A percentile compares a stretch with the other conserved stretches of the same genome.
Evolutionary conservation across 1,139 yeast species (phyloP).

Genomic region (Geotrichum phurueaensis): DNA sequence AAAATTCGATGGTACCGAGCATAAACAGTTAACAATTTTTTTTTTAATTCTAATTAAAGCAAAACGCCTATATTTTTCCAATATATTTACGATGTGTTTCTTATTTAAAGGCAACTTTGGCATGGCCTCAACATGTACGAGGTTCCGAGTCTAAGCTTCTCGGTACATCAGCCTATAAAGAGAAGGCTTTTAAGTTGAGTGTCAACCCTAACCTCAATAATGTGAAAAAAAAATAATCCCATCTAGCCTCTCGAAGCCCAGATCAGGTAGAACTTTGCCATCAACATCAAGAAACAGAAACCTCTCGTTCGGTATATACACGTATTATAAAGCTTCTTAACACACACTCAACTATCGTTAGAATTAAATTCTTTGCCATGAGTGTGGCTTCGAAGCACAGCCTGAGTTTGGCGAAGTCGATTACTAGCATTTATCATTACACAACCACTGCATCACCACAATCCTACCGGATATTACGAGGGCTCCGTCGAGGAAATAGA

Average conservation of each 20-base stretch:
- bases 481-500: not conserved
- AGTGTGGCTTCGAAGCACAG: not conserved
- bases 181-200: too few species aligned
- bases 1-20: too few species aligned
- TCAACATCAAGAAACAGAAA: not conserved
- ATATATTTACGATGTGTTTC: too few species aligned
- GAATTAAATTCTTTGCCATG: not conserved
- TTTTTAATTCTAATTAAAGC: too few species aligned
- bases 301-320: not conserved
- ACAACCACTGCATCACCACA: not conserved
- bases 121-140: too few species aligned
- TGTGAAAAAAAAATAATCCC: not conserved
- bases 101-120: too few species aligned
- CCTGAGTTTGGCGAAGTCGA: not conserved
- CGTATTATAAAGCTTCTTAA: not conserved
- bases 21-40: too few species aligned
- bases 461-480: not conserved
- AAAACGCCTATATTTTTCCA: too few species aligned
- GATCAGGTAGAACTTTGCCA: not conserved
- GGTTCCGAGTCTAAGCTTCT: too few species aligned
- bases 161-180: too few species aligned
- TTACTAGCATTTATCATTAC: not conserved
- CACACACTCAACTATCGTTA: not conserved
- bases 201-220: not conserved
- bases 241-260: not conserved